A percentile compares a stretch with the other conserved stretches of the same genome.
These are phyloP conservation scores for Plectosphaerella plurivora DNA, from an alignment of 2,329 filamentous ascomycete genomes.

Conservation along the genomic window DNA sequence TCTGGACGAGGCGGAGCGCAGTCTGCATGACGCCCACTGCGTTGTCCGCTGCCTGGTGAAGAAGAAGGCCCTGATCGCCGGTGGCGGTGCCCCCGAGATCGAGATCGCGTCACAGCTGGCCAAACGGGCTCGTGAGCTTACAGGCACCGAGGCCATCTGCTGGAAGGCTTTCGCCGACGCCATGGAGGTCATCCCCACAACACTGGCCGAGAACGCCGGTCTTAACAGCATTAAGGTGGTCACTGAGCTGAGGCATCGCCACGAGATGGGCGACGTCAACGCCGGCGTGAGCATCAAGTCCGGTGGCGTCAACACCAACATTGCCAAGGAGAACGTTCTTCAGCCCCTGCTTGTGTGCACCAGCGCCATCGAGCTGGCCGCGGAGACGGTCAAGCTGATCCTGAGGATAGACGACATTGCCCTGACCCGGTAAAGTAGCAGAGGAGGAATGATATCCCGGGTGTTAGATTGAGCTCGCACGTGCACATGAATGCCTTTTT, in stretches of 20 bases:
- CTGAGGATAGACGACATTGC: constrained; percentile 65
- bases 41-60: constrained; percentile 97
- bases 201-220: constrained; percentile 93
- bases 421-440: constrained; percentile 50
- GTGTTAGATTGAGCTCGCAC: neutral
- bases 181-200: constrained; percentile 95
- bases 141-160: constrained; percentile 93
- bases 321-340: constrained; percentile 92
- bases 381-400: constrained; percentile 97
- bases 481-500: neutral
- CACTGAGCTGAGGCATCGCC: constrained; percentile 88
- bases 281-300: constrained; percentile 98
- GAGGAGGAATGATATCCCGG: constrained; percentile 1
- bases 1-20: constrained; percentile 94
- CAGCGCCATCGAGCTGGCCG: constrained; percentile 92
- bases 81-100: constrained; percentile 93
- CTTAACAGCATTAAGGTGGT: constrained; percentile 99
- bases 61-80: constrained; percentile 98
- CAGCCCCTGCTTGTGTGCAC: constrained; percentile 96
- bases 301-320: constrained; percentile 94
- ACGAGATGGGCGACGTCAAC: constrained; percentile 92
- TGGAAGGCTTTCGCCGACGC: constrained; percentile 99
- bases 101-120: constrained; percentile 87
- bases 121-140: constrained; percentile 75
- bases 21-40: constrained; percentile 93